A percentile compares a stretch with the other conserved stretches of the same genome.
Evolutionary conservation across 2,329 filamentous ascomycete genomes (phyloP).

Genomic region (Cyanodermella asteris): DNA sequence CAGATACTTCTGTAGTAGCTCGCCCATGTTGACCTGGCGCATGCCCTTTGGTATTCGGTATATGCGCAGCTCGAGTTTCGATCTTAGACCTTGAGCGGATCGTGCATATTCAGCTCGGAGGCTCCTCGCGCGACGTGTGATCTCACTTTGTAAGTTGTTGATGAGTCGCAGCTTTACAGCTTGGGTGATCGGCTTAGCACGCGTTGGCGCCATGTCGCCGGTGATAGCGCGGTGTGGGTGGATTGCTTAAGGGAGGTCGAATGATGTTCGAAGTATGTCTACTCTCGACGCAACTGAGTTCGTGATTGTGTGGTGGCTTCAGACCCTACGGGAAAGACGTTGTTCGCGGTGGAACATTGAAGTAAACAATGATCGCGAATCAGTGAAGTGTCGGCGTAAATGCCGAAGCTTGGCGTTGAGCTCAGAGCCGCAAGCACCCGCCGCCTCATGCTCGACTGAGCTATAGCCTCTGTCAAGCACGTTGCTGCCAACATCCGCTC

Average conservation of each 20-base stretch:
- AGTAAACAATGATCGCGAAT: conserved; percentile 21
- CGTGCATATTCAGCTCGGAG: conserved; percentile 73
- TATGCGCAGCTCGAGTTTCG: conserved; percentile 77
- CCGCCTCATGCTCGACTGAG: not conserved
- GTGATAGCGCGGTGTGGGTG: not conserved
- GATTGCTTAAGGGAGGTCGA: not conserved
- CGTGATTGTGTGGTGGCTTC: too few relatives aligned
- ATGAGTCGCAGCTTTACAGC: conserved; percentile 70
- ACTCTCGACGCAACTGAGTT: too few relatives aligned
- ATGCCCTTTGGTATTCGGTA: conserved; percentile 71
- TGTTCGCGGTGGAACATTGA: too few relatives aligned
- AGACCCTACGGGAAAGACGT: too few relatives aligned
- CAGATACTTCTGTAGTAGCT: conserved; percentile 40
- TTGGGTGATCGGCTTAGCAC: conserved; percentile 31
- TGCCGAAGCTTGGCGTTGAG: not conserved
- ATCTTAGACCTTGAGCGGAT: conserved; percentile 64
- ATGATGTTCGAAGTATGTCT: conserved; percentile 1
- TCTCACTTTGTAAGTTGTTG: conserved; percentile 61
- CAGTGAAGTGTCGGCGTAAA: not conserved
- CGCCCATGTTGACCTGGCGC: conserved; percentile 61
- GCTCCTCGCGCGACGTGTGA: conserved; percentile 70
- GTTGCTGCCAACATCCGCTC: too few relatives aligned
- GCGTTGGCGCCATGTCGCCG: conserved; percentile 3
- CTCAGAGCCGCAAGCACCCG: not conserved
- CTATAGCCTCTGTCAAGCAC: not conserved